These are phyloP conservation scores for Ophidiomyces ophidiicola DNA, from an alignment of 2,329 filamentous ascomycete species.

Conservation along the genomic window DNA sequence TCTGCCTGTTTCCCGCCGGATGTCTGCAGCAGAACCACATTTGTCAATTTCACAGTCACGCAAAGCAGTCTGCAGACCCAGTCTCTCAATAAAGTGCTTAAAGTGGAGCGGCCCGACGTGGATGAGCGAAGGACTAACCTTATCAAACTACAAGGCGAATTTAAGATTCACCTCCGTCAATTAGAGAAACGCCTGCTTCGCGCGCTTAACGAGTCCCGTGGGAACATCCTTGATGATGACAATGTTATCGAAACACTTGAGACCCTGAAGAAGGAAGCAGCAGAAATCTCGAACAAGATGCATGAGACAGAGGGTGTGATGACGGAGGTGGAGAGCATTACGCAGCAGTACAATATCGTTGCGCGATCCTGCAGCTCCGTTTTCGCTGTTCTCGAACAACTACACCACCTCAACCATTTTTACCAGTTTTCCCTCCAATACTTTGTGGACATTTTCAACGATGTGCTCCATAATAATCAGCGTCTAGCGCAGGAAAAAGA, in stretches of 20 bases:
- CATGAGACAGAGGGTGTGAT: constrained; percentile 94
- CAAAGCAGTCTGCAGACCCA: constrained; percentile 98
- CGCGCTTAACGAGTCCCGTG: constrained; percentile 90
- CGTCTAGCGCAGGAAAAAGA: constrained; percentile 58
- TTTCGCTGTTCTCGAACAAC: constrained; percentile 89
- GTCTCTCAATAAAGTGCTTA: constrained; percentile 91
- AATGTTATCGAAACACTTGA: constrained; percentile 96
- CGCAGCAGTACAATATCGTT: constrained; percentile 83
- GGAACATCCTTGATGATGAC: constrained; percentile 96
- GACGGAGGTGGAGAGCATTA: constrained; percentile 94
- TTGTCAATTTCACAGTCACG: constrained; percentile 98
- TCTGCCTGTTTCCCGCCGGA: constrained; percentile 92
- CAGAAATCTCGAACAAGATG: constrained; percentile 92
- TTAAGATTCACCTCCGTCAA: constrained; percentile 93
- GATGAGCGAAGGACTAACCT: constrained; percentile 93
- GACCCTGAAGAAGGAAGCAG: constrained; percentile 93
- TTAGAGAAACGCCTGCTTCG: constrained; percentile 89
- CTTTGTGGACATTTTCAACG: constrained; percentile 94
- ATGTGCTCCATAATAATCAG: constrained; percentile 71
- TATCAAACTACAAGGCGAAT: constrained; percentile 97
- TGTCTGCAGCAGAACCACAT: constrained; percentile 94
- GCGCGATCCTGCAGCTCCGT: constrained; percentile 92
- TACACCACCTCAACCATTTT: constrained; percentile 97
- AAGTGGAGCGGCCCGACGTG: constrained; percentile 92
- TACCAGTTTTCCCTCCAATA: constrained; percentile 99